A percentile compares a stretch with the other conserved stretches of the same genome.
Conservation (phyloP, 208 protist species). For the Leishmania martiniquensis region DNA sequence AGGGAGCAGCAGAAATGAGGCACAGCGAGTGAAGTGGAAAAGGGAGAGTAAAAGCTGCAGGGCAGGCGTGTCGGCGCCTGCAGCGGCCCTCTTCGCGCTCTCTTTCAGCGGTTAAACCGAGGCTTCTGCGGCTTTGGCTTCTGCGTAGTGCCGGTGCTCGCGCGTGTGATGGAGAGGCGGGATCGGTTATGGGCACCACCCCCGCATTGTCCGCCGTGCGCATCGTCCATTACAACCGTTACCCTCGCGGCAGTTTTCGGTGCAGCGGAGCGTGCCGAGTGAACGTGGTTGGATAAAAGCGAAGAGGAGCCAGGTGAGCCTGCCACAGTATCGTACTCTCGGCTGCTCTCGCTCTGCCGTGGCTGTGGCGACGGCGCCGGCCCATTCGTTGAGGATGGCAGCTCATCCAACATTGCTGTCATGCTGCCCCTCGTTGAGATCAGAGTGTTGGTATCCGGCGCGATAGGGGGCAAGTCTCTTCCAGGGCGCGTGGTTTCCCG, state of each 20-base stretch:
- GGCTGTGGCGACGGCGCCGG: neutral
- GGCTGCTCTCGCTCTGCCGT: neutral
- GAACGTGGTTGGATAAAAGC: neutral
- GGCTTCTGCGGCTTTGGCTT: slow-evolving; percentile 21
- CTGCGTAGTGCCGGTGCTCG: neutral
- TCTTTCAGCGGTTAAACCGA: slow-evolving; percentile 12
- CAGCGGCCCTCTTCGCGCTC: neutral
- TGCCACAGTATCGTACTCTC: neutral
- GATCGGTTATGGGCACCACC: neutral
- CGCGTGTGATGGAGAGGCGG: slow-evolving; percentile 1
- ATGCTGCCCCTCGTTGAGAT: slow-evolving; percentile 9
- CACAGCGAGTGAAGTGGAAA: neutral
- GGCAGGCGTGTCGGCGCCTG: neutral
- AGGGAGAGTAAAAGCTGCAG: neutral
- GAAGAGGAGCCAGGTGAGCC: neutral
- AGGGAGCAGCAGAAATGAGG: neutral
- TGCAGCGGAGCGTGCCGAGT: neutral
- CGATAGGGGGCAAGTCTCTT: slow-evolving; percentile 29
- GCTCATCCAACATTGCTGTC: neutral
- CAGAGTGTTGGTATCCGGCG: slow-evolving; percentile 11
- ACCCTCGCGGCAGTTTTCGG: neutral
- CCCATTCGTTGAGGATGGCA: neutral
- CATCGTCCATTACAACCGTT: neutral
- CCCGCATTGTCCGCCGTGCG: neutral
- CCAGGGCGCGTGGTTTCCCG: slow-evolving; percentile 24